Evolutionary conservation across 2,329 filamentous ascomycete species (phyloP).

Genomic region (Talaromyces islandicus): DNA sequence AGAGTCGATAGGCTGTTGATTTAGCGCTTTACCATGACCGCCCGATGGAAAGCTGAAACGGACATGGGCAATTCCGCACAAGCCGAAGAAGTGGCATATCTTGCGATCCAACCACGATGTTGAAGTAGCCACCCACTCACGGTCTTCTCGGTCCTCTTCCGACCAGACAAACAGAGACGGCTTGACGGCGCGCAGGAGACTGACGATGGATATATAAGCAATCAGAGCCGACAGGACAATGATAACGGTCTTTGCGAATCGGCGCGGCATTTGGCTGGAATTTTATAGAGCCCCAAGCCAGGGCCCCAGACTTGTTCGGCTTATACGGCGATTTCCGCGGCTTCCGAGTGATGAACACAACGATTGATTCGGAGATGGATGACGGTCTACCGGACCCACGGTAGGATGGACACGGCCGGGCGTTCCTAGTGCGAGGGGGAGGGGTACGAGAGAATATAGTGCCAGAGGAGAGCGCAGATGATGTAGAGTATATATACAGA

Average conservation of each 20-base stretch:
- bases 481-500: background rate
- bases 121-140: constrained; percentile 64
- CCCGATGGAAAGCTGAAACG: constrained; percentile 48
- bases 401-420: constrained; percentile 5
- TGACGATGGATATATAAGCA: constrained; percentile 38
- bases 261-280: constrained; percentile 35
- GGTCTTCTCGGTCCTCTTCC: constrained; percentile 58
- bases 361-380: background rate
- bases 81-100: constrained; percentile 68
- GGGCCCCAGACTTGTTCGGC: background rate
- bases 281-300: constrained; percentile 3
- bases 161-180: constrained; percentile 57
- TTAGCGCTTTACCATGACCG: constrained; percentile 19
- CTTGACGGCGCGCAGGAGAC: constrained; percentile 52
- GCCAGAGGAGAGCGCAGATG: background rate
- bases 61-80: constrained; percentile 74
- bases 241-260: constrained; percentile 34
- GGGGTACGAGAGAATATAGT: background rate
- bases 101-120: constrained; percentile 70
- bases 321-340: background rate
- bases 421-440: constrained; percentile 10
- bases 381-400: constrained; percentile 12
- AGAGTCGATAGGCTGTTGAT: constrained; percentile 14
- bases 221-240: constrained; percentile 36
- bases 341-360: background rate